Evolutionary conservation across 83 land plant species (phyloP).

Genomic region (Picea engelmannii): DNA sequence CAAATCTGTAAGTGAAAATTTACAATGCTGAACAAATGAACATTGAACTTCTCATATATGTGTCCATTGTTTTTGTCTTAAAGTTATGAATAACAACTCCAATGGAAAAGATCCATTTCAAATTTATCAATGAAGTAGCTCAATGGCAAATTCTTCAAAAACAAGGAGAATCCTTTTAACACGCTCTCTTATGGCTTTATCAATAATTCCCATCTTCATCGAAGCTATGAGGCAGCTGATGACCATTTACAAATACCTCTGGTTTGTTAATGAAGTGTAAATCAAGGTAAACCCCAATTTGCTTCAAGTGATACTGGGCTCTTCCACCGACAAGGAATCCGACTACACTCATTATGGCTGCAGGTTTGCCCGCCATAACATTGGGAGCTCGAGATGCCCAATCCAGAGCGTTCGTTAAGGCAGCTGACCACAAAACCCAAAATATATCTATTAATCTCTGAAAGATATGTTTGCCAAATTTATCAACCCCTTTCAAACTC

Average conservation of each 20-base stretch:
- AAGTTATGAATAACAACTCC: too few relatives aligned
- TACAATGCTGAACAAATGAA: too few relatives aligned
- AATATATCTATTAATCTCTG: too few relatives aligned
- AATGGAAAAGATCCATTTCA: not conserved
- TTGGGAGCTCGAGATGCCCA: conserved; percentile 56
- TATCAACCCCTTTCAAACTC: too few relatives aligned
- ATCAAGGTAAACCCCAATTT: conserved; percentile 46
- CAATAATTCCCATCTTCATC: conserved; percentile 46
- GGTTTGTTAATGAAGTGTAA: conserved; percentile 57
- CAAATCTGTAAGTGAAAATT: too few relatives aligned
- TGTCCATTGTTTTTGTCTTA: too few relatives aligned
- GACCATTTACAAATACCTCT: conserved; percentile 35
- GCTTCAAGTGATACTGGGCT: conserved; percentile 40
- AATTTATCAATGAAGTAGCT: conserved; percentile 6
- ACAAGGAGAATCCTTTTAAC: conserved; percentile 24
- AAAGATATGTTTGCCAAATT: too few relatives aligned
- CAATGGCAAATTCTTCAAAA: conserved; percentile 22
- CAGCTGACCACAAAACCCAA: conserved; percentile 15
- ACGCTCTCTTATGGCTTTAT: conserved; percentile 23
- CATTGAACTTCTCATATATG: too few relatives aligned
- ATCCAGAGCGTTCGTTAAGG: conserved; percentile 47
- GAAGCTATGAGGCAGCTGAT: conserved; percentile 33
- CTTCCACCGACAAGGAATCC: conserved; percentile 42
- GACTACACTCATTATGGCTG: conserved; percentile 45
- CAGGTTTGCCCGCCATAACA: conserved; percentile 45